A percentile compares a stretch with the other conserved stretches of the same genome.
phyloP scores from a whole-genome alignment of 495 filamentous ascomycete species.

The Trichoderma reesei region DNA sequence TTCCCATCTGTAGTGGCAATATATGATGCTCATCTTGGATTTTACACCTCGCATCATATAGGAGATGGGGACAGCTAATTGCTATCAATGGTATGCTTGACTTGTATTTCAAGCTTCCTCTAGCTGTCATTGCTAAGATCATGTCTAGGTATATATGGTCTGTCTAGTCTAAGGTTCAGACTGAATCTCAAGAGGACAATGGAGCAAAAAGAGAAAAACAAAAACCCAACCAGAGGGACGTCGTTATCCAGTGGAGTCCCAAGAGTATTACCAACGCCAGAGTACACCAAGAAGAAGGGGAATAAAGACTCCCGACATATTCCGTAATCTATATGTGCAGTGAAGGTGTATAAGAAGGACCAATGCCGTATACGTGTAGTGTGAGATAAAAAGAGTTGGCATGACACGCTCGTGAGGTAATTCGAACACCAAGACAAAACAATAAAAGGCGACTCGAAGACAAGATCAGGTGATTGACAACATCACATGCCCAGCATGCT shows the following conservation, averaged over 20 bases:
- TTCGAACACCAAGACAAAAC: no score
- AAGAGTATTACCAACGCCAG: neutral
- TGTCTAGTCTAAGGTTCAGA: constrained; percentile 2
- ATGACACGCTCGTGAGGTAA: neutral
- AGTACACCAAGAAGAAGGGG: no score
- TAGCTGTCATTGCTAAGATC: neutral
- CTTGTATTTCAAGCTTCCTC: neutral
- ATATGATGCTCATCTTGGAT: no score
- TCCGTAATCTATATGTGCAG: constrained; percentile 5
- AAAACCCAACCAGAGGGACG: neutral
- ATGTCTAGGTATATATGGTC: neutral
- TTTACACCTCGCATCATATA: no score
- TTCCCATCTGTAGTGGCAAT: neutral
- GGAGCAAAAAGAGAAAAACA: neutral
- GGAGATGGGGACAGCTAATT: no score
- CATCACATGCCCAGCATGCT: constrained; percentile 44
- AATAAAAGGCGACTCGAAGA: neutral
- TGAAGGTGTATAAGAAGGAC: neutral
- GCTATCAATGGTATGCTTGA: no score
- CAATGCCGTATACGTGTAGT: neutral
- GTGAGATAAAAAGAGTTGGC: neutral
- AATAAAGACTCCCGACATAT: neutral
- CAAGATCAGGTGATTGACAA: neutral
- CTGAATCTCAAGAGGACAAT: neutral
- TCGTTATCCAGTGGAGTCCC: neutral